Evolutionary conservation across 73 alveolate species (phyloP), one percentile per base, ranked within the genome.

Genomic region (Stentor roeselii): DNA sequence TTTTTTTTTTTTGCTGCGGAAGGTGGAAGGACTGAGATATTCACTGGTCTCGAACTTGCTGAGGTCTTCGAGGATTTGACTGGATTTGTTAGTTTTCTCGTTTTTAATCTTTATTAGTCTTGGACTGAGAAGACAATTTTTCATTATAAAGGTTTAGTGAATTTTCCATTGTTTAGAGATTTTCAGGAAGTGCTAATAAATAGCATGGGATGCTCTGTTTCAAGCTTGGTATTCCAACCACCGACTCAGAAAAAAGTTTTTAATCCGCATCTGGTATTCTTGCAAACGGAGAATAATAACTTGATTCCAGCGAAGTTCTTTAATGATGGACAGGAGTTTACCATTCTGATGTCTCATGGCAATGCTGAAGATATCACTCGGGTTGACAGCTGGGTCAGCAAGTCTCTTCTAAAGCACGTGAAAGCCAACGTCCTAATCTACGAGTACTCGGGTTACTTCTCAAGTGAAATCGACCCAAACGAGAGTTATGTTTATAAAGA

Each of bases 261-360:
- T 21, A 31, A 14, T 76, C 39, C 60, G 6, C 39, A 15, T 2
- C 6, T 21, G 14, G 21, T 39, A 27, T 39, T 21, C 67, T 38
- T 41, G n/a, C n/a, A 41, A 76, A 76, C 60, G 1, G 74, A 15
- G 39, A 21, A 34, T 31, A 38, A 67, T 30, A 76, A 76, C 39
- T 36, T n/a, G 37, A 39, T 76, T 3, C 84, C 74, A 76, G 75
- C 84, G 59, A 76, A 41, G 39, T 76, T 37, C 39, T 39, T 37
- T 39, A 76, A 39, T 2, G 14, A 21, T 61, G 42, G 86, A 82
- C 60, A 92, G 90, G 41, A 89, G 86, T 89, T 82, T 76, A 89
- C 95, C 31, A 83, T 89, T 84, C 82, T 89, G 38, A 85, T 89
- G 83, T 82, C 90, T 42, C 95, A 89, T 89, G 95, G 95, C 38